A percentile compares a stretch with the other conserved stretches of the same genome.
phyloP scores from a whole-genome alignment of 1,284 basidiomycete species.

The Vanrija humicola region DNA sequence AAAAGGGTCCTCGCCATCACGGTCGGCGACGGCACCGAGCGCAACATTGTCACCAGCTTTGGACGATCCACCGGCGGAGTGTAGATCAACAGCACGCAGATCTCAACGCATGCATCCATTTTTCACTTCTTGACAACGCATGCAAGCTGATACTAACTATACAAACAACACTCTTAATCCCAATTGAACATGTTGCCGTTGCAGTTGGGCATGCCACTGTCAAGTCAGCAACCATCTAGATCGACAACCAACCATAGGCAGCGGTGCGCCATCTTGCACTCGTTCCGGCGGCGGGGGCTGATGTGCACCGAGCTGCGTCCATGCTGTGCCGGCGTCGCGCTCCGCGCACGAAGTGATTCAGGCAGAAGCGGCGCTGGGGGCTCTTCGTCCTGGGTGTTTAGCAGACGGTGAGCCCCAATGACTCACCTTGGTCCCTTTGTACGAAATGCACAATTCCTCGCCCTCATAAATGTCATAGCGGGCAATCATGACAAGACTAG shows the following conservation, averaged over 20 bases:
- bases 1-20: slow-evolving; percentile 31
- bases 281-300: not conserved
- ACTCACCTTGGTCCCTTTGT: slow-evolving; percentile 56
- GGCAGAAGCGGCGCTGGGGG: not conserved
- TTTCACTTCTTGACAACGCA: not conserved
- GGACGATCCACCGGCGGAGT: not conserved
- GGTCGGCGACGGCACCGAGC: slow-evolving; percentile 25
- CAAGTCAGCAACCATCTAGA: not conserved
- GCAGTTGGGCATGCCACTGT: slow-evolving; percentile 23
- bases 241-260: slow-evolving; percentile 6
- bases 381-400: slow-evolving; percentile 6
- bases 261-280: not conserved
- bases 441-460: slow-evolving; percentile 79
- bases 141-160: not conserved
- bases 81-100: not conserved
- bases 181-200: slow-evolving; percentile 26
- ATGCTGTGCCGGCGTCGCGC: not conserved
- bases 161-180: not conserved
- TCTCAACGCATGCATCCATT: not conserved
- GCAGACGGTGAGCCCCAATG: not conserved
- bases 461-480: slow-evolving; percentile 58
- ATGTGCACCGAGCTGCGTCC: slow-evolving; percentile 12
- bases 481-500: slow-evolving; percentile 65
- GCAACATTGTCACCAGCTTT: slow-evolving; percentile 10
- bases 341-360: not conserved